phyloP scores from a whole-genome alignment of 768 basidiomycete genomes.

The Strobilomyces confusus region DNA sequence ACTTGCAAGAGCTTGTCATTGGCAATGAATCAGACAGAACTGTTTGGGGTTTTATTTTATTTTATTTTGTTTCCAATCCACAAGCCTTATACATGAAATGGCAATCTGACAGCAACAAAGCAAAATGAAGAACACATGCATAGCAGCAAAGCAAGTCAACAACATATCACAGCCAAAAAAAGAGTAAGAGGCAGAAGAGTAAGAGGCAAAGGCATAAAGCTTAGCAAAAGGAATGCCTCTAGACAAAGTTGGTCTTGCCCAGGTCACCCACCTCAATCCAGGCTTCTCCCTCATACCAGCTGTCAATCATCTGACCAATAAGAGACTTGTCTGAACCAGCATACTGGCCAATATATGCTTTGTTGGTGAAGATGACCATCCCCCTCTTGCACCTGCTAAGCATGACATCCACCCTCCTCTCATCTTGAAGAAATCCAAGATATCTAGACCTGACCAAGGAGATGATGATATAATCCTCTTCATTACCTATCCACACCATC shows the following conservation, averaged over 20 bases:
- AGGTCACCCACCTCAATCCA: constrained; percentile 37
- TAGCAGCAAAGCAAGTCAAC: constrained; percentile 18
- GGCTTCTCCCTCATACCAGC: constrained; percentile 28
- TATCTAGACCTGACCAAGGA: constrained; percentile 62
- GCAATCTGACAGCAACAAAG: not conserved
- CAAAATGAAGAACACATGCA: not conserved
- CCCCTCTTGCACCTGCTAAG: constrained; percentile 73
- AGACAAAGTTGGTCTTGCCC: constrained; percentile 17
- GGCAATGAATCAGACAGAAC: not conserved
- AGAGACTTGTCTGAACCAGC: constrained; percentile 48
- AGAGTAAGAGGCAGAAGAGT: not conserved
- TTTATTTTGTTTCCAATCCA: not conserved
- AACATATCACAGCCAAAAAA: constrained; percentile 11
- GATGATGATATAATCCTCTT: constrained; percentile 72
- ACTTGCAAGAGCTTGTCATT: not conserved
- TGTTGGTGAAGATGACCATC: constrained; percentile 71
- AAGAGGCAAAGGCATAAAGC: not conserved
- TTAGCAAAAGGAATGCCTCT: not conserved
- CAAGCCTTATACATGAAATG: constrained; percentile 8
- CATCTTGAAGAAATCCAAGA: constrained; percentile 64
- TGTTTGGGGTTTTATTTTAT: constrained; percentile 5
- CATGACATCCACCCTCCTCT: constrained; percentile 82
- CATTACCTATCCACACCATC: constrained; percentile 56
- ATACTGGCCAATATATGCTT: constrained; percentile 52
- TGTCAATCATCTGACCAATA: constrained; percentile 36